phyloP scores from a whole-genome alignment of 2,329 filamentous ascomycete species.

The Penicillium concentricum region DNA sequence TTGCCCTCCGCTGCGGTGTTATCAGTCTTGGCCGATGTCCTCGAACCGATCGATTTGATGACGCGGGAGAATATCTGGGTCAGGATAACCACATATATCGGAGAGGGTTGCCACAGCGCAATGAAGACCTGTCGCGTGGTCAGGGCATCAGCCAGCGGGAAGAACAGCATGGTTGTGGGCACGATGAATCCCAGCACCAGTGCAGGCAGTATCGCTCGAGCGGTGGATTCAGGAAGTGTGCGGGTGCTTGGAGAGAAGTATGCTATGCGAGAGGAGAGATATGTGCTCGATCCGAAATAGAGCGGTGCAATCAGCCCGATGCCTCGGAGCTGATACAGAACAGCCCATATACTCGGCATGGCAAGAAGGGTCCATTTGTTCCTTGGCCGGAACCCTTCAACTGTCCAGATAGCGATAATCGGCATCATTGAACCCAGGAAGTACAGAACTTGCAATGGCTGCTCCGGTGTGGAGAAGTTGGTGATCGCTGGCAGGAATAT shows the following conservation, averaged over 20 bases:
- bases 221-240: conserved; percentile 16
- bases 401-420: conserved; percentile 13
- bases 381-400: conserved; percentile 16
- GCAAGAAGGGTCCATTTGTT: conserved; percentile 17
- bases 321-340: conserved; percentile 18
- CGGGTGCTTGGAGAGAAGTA: conserved; percentile 17
- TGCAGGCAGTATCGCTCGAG: conserved; percentile 23
- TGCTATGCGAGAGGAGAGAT: conserved; percentile 2
- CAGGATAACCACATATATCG: conserved; percentile 21
- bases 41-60: background rate
- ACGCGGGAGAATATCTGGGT: conserved; percentile 12
- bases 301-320: conserved; percentile 25
- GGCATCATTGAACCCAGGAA: conserved; percentile 14
- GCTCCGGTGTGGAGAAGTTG: conserved; percentile 3
- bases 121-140: conserved; percentile 18
- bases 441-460: conserved; percentile 13
- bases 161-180: conserved; percentile 26
- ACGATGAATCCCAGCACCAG: conserved; percentile 25
- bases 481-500: conserved; percentile 11
- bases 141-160: conserved; percentile 14
- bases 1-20: background rate
- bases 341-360: conserved; percentile 14
- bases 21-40: background rate
- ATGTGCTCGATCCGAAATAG: conserved; percentile 24
- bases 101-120: conserved; percentile 25